phyloP scores from a whole-genome alignment of 1,284 basidiomycete genomes.

The Mycosarcoma mackinlayi region DNA sequence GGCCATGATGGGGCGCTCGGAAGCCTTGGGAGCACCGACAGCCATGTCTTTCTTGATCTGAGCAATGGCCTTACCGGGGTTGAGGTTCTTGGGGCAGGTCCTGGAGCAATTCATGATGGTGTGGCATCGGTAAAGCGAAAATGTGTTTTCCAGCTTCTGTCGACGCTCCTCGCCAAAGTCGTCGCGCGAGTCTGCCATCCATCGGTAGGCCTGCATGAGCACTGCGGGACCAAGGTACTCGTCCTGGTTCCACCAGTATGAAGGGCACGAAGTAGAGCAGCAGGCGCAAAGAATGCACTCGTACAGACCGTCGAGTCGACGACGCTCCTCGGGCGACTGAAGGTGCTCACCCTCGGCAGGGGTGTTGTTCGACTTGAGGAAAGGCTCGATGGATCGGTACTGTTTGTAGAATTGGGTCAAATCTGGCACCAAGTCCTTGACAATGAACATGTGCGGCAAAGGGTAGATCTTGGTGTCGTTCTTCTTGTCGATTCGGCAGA shows the following conservation, averaged over 20 bases:
- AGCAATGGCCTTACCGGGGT: conserved; percentile 70
- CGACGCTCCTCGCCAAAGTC: conserved; percentile 82
- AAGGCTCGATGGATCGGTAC: conserved; percentile 93
- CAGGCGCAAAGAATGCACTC: conserved; percentile 74
- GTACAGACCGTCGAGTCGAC: conserved; percentile 96
- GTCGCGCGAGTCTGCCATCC: conserved; percentile 98
- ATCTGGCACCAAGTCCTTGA: conserved; percentile 94
- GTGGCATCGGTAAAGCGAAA: conserved; percentile 82
- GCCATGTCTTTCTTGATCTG: conserved; percentile 68
- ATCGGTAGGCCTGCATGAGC: conserved; percentile 83
- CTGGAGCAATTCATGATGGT: conserved; percentile 97
- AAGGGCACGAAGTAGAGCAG: conserved; percentile 90
- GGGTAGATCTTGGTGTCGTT: conserved; percentile 89
- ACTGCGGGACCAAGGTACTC: conserved; percentile 97
- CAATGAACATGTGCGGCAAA: conserved; percentile 98
- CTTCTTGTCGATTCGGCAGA: conserved; percentile 91
- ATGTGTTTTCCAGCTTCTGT: conserved; percentile 91
- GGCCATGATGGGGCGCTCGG: conserved; percentile 60
- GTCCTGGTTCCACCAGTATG: conserved; percentile 99
- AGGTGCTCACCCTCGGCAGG: conserved; percentile 77
- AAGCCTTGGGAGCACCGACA: conserved; percentile 56
- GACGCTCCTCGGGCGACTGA: conserved; percentile 89
- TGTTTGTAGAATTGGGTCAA: conserved; percentile 96
- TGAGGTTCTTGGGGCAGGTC: conserved; percentile 95
- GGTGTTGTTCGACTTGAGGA: conserved; percentile 64